A percentile compares a stretch with the other conserved stretches of the same genome.
phyloP scores from a whole-genome alignment of 352 stramenopile species.

The Thalassiosira mediterranea region DNA sequence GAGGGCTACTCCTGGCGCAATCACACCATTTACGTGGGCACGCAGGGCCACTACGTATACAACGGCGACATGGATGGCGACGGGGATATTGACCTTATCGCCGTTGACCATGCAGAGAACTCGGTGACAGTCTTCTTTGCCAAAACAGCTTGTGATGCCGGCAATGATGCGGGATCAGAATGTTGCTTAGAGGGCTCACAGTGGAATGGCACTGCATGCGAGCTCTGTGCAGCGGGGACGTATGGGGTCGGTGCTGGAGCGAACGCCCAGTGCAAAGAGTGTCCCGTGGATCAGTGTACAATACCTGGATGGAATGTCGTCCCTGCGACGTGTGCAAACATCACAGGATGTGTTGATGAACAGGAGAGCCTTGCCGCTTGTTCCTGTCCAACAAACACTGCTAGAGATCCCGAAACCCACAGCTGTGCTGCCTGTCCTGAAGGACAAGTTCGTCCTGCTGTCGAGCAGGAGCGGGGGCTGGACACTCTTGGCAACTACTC shows the following conservation, averaged over 20 bases:
- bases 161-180: background rate
- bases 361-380: conserved; percentile 13
- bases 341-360: conserved; percentile 15
- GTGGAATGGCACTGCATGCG: conserved; percentile 29
- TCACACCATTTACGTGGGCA: conserved; percentile 22
- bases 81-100: conserved; percentile 38
- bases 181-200: conserved; percentile 23
- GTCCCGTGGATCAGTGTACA: conserved; percentile 6
- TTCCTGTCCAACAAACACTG: conserved; percentile 14
- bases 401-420: conserved; percentile 9
- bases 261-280: conserved; percentile 9
- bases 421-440: conserved; percentile 20
- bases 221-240: conserved; percentile 2
- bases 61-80: conserved; percentile 41
- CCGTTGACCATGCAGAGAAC: conserved; percentile 28
- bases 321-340: conserved; percentile 1
- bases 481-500: conserved; percentile 35
- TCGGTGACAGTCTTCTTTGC: conserved; percentile 28
- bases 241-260: conserved; percentile 20
- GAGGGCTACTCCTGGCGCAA: conserved; percentile 22
- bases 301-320: background rate
- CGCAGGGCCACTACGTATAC: conserved; percentile 25
- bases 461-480: conserved; percentile 2
- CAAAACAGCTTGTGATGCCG: conserved; percentile 19
- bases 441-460: conserved; percentile 21